Conservation (phyloP, 2,329 filamentous ascomycete genomes). For the Lasiodiplodia citricola region DNA sequence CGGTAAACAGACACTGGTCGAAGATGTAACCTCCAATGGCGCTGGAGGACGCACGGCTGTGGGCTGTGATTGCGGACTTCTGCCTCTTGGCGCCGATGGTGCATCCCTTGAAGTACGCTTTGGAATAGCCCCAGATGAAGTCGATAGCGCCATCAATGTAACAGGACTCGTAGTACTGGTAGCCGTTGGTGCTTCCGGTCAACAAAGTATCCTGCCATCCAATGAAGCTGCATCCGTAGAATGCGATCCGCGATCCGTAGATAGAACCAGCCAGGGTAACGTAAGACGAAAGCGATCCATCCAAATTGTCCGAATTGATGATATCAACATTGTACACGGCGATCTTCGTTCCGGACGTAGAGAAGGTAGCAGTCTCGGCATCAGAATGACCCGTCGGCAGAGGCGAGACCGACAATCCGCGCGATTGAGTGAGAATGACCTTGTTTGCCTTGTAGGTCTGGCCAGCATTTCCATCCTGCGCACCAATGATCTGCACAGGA, state of each 20-base stretch:
- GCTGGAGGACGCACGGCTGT: constrained; percentile 31
- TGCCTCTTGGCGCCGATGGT: neutral
- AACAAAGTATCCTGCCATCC: constrained; percentile 60
- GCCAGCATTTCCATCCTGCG: constrained; percentile 54
- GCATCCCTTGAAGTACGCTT: constrained; percentile 53
- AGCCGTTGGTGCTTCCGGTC: constrained; percentile 46
- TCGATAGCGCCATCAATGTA: constrained; percentile 63
- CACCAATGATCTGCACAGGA: constrained; percentile 61
- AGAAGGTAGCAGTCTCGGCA: constrained; percentile 60
- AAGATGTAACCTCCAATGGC: constrained; percentile 56
- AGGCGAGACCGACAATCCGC: constrained; percentile 22
- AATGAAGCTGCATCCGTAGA: constrained; percentile 59
- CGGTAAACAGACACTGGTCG: constrained; percentile 54
- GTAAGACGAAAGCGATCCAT: constrained; percentile 48
- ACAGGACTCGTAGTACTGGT: constrained; percentile 59
- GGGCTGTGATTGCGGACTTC: constrained; percentile 33
- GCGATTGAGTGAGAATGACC: constrained; percentile 56
- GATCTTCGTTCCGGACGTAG: constrained; percentile 53
- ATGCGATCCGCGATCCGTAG: constrained; percentile 33
- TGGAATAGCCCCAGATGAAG: constrained; percentile 60
- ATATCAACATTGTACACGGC: constrained; percentile 66
- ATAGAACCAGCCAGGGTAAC: neutral
- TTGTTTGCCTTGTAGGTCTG: constrained; percentile 58
- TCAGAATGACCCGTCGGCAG: constrained; percentile 25
- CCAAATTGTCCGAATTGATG: constrained; percentile 55